Base-by-base conservation (phyloP, 257 asterid genomes). In the Penstemon davidsonii region DNA sequence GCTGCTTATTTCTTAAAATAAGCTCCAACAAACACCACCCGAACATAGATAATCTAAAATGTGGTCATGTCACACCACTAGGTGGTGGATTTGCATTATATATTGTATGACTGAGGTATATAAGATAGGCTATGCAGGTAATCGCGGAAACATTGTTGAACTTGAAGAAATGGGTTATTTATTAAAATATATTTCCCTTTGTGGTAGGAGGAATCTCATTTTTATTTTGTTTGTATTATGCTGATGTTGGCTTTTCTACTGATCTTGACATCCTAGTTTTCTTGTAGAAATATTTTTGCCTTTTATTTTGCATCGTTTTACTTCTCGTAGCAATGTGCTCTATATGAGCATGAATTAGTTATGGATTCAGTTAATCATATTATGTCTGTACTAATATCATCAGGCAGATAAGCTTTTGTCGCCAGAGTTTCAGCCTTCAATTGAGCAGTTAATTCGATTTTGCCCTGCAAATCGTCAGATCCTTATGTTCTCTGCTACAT, bases 371-470 rank as follows among this genome's bases (percentile, higher is more conserved):
- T 55, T 67, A 65, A 43, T 60, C 40, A 47, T 68, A 15, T 55
- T 52, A 66, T 64, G 54, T 25, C 40, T 67, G 11, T 74, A 25
- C 67, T 55, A 41, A 59, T 82, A 64, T 69, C 68, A 81, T 80
- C 95, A 88, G 97, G 97, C 97, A 62, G 97, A 88, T 78, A 91
- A 88, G 85, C 97, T 91, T 75, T 78, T 91, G 68, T 86, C 97
- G 0, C 97, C 97, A 4, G 97, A 91, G 83, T 91, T 91, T 75
- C 95, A 86, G 69, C 97, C 97, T 62, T 88, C 97, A 42, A 76
- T 91, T 7, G 87, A 82, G 87, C 92, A 88, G 73, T 81, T 91
- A 67, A 86, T 91, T 72, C 80, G 79, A 64, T 91, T 85, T 79
- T 36, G 84, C 76, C 91, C 95, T 50, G 64, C 79, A 76, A 80